phyloP scores from a whole-genome alignment of 345 rosid species.

The Clarkia xantiana region DNA sequence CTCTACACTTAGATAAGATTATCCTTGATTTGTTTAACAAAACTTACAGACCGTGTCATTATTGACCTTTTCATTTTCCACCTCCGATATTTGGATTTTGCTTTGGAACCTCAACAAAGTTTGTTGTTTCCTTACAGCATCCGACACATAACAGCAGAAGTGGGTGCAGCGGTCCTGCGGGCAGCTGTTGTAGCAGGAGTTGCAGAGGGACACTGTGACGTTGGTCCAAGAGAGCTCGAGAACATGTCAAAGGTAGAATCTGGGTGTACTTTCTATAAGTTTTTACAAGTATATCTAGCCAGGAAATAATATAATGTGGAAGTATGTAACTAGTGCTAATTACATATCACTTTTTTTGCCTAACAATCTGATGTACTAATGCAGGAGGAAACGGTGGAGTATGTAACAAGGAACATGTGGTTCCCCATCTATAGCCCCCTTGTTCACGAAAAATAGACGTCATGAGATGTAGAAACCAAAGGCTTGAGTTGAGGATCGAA shows the following conservation, averaged over 20 bases:
- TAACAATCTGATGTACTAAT: slow-evolving; percentile 27
- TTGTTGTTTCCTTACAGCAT: slow-evolving; percentile 38
- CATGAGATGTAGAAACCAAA: background rate
- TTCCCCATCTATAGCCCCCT: slow-evolving; percentile 85
- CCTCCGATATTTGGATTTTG: background rate
- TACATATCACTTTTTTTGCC: background rate
- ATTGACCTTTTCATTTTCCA: background rate
- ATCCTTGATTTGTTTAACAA: no score
- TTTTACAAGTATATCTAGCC: background rate
- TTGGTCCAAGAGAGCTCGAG: slow-evolving; percentile 55
- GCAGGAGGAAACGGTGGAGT: slow-evolving; percentile 78
- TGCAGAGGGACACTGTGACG: slow-evolving; percentile 75
- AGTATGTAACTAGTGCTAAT: background rate
- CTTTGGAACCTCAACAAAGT: background rate
- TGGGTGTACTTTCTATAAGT: background rate
- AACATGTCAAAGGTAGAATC: slow-evolving; percentile 66
- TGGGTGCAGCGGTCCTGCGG: slow-evolving; percentile 80
- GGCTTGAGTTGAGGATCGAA: no score
- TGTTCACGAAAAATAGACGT: slow-evolving; percentile 66
- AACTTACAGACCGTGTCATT: background rate
- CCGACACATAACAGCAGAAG: slow-evolving; percentile 81
- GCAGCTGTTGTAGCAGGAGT: slow-evolving; percentile 71
- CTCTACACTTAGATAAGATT: no score
- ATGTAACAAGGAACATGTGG: slow-evolving; percentile 68
- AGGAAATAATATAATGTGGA: background rate